These are phyloP conservation scores for Claviceps sorghi DNA, from an alignment of 2,329 filamentous ascomycete genomes.

Conservation along the genomic window DNA sequence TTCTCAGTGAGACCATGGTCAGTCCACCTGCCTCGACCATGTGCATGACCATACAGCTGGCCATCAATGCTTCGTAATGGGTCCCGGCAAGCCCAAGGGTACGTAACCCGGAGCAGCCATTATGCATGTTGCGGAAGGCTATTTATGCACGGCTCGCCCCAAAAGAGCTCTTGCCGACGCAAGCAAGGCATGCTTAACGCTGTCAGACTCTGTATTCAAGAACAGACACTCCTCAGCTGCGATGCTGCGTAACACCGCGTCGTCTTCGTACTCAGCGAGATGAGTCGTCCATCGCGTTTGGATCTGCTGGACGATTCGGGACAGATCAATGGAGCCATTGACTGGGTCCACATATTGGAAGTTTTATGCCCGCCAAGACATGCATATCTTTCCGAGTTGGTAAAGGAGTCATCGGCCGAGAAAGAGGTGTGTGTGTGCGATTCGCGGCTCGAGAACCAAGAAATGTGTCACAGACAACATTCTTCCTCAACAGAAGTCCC, in stretches of 20 bases:
- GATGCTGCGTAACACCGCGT: slow-evolving; percentile 38
- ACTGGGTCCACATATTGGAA: slow-evolving; percentile 37
- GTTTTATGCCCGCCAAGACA: slow-evolving; percentile 28
- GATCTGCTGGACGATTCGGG: slow-evolving; percentile 17
- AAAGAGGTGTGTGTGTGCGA: background rate
- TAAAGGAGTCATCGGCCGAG: background rate
- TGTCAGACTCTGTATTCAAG: slow-evolving; percentile 26
- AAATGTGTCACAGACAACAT: slow-evolving; percentile 38
- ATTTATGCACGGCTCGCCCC: background rate
- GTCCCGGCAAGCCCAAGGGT: slow-evolving; percentile 37
- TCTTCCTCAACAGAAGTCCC: background rate
- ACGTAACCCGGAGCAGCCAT: slow-evolving; percentile 39
- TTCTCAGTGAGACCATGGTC: slow-evolving; percentile 22
- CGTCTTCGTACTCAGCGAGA: slow-evolving; percentile 20
- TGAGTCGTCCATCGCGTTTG: slow-evolving; percentile 19
- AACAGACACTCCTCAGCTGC: slow-evolving; percentile 39
- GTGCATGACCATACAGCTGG: slow-evolving; percentile 42
- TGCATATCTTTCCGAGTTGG: slow-evolving; percentile 20
- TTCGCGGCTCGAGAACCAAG: slow-evolving; percentile 24
- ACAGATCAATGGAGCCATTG: slow-evolving; percentile 33
- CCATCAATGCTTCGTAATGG: slow-evolving; percentile 41
- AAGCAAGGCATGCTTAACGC: slow-evolving; percentile 23
- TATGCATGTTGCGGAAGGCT: slow-evolving; percentile 17
- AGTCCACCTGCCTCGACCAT: slow-evolving; percentile 39
- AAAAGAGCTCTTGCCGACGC: background rate